Evolutionary conservation across 495 filamentous ascomycete genomes (phyloP), one percentile per base, ranked within the genome.

Genomic region (Gamarada debralockiae): DNA sequence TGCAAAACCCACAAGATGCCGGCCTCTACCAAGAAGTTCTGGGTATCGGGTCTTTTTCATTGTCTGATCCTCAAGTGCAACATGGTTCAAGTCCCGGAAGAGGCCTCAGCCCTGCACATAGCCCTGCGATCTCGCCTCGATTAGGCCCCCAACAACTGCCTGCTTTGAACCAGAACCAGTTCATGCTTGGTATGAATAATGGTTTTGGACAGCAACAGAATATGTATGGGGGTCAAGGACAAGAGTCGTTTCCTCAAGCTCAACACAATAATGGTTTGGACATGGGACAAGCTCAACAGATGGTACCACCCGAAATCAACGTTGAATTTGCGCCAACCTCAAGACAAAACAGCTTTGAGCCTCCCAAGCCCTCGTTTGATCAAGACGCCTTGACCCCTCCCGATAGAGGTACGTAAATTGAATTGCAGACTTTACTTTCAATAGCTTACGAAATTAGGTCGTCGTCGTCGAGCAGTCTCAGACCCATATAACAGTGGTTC

Each of bases 251-350:
- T 60, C 81, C 79, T 3, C 63, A 71, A 24, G 65, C 81, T 24
- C 69, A 70, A 42, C 75, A 78, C 45, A 68, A 69, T 18, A 65
- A 52, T 33, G 57, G 58, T 46, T 70, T 70, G 37, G 85, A 86
- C 40, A 79, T 86, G 59, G 81, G 81, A n/a, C 79, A 83, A 55
- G 79, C 81, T 9, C 83, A 85, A 31, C 82, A 87, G 56, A 88
- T 91, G 73, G 83, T 84, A 6, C 87, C 90, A 29, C 90, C 90
- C 0, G 87, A 90, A 37, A 97, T 98, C 65, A 93, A 91, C 61
- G 90, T 98, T 58, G 85, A 95, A 65, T 90, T 90, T 66, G 93
- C 92, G 4, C 92, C 92, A 20, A 70, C 75, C 15, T 79, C 89
- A 10, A 73, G 78, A 42, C 84, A 81, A 60, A 79, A 73, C 20